Evolutionary conservation across 306 rosid genomes (phyloP), one percentile per base, ranked within the genome.

Genomic region (Gastrolobium bilobum): DNA sequence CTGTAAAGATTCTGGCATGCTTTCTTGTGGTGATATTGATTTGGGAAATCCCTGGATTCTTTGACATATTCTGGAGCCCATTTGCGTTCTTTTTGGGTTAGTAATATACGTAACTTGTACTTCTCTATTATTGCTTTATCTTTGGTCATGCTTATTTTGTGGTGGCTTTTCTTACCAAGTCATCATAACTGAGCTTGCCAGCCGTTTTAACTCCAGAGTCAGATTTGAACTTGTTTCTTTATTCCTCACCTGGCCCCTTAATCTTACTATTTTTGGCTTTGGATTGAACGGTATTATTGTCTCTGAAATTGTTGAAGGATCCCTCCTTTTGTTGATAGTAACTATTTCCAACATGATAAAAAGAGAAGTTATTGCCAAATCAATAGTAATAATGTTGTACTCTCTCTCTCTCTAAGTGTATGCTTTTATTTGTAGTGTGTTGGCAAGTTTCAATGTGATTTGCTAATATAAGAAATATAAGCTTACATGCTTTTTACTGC

Each of bases 21-120:
- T 96, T 96, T 84, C 90, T 93, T 80, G 96, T 88, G 82, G 99
- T 96, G 66, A 90, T 93, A 87, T 86, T 89, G 84, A 62, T 96
- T 75, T 93, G 99, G 99, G 99, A 96, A 88, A 84, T 96, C 63
- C 99, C 99, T 47, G 98, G 97, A 78, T 91, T 93, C 81, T 96
- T 96, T 83, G 86, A 91, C 7, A 77, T 93, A 73, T 2, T 91
- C 73, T 93, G 96, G 97, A 75, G 88, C 78, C 98, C 97, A 60
- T 84, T 96, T 66, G 82, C 98, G 3, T 85, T 91, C 84, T 39
- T 90, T 76, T 84, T 96, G 83, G 94, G 99, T 96, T 31, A 83
- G 98, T 90, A 65, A 65, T 52, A 54, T 61, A 9, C 37, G 11
- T 47, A 58, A 13, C 71, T 75, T 70, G 47, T 14, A 46, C 64